These are phyloP conservation scores for Citrus cavaleriei DNA, from an alignment of 345 rosid genomes.

Conservation along the genomic window DNA sequence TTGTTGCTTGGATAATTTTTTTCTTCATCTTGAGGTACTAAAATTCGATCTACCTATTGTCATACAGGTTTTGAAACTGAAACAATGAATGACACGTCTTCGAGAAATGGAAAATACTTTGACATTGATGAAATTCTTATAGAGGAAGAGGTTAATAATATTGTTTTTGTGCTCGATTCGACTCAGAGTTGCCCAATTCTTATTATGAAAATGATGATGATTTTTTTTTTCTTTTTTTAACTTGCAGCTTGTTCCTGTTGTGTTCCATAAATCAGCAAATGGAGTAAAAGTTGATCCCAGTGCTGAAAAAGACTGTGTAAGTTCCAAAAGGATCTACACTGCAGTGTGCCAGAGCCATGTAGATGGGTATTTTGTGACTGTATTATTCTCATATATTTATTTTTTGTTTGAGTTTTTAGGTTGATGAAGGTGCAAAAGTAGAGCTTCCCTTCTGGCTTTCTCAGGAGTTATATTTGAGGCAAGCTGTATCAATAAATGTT, in stretches of 20 bases:
- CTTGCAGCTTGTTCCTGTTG: conserved; percentile 57
- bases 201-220: background rate
- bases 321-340: conserved; percentile 14
- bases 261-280: conserved; percentile 53
- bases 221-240: background rate
- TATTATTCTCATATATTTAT: background rate
- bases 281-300: conserved; percentile 79
- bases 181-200: background rate
- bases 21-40: background rate
- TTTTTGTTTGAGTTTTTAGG: conserved; percentile 32
- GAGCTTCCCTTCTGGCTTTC: conserved; percentile 92
- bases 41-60: background rate
- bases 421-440: conserved; percentile 66
- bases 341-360: background rate
- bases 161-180: background rate
- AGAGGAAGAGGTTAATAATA: conserved; percentile 61
- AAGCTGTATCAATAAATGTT: conserved; percentile 54
- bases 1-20: background rate
- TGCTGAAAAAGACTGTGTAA: conserved; percentile 58
- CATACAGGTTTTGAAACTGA: background rate
- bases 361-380: background rate
- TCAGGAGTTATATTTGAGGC: conserved; percentile 59
- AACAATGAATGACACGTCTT: background rate
- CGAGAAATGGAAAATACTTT: conserved; percentile 53
- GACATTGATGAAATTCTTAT: conserved; percentile 71